These are phyloP conservation scores for Ulota crispa DNA, from an alignment of 225 moss, liverwort and hornwort species.

Conservation along the genomic window DNA sequence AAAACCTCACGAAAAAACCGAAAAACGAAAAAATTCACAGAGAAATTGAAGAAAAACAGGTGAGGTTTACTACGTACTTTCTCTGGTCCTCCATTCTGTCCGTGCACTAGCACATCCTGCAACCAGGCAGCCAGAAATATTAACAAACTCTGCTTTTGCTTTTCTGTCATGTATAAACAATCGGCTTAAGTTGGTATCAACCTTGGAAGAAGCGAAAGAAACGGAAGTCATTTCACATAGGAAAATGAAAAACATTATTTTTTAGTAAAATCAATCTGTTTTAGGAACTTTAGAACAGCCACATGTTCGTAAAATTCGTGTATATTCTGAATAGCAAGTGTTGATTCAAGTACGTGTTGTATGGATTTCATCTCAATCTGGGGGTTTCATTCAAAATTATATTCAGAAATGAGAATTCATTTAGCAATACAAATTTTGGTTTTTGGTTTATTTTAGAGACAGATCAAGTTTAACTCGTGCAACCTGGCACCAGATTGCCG, in stretches of 20 bases:
- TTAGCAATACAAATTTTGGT: no score
- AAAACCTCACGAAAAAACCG: neutral
- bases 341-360: no score
- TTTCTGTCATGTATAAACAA: neutral
- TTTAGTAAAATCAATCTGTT: neutral
- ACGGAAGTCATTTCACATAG: neutral
- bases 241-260: neutral
- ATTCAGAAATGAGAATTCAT: no score
- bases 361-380: no score
- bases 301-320: no score
- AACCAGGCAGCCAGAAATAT: conserved; percentile 20
- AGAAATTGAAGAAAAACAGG: conserved; percentile 4
- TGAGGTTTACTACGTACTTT: conserved; percentile 27
- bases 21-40: neutral
- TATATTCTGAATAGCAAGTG: no score
- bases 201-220: neutral
- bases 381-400: no score
- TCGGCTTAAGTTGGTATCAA: neutral
- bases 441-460: no score
- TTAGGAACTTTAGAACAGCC: neutral
- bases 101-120: conserved; percentile 45
- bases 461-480: no score
- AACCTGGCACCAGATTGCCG: no score
- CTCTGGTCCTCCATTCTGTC: conserved; percentile 35
- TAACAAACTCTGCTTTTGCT: neutral